These are phyloP conservation scores for Ophiostoma pallidulum DNA, from an alignment of 2,329 filamentous ascomycete species.

Conservation along the genomic window DNA sequence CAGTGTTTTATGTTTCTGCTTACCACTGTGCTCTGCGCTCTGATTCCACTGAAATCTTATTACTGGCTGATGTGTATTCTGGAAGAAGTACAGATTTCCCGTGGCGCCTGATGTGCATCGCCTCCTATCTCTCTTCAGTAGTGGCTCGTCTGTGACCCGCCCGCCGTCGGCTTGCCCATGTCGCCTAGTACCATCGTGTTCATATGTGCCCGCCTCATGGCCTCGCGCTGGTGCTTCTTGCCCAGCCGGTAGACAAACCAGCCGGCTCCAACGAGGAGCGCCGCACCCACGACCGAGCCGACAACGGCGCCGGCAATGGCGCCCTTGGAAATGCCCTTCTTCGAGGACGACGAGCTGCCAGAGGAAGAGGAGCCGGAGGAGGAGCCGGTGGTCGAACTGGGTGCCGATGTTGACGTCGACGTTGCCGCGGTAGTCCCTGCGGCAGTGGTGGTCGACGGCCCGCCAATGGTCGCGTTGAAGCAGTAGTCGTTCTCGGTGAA, in stretches of 20 bases:
- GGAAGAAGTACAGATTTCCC: too few relatives aligned
- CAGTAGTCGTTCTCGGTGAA: constrained; percentile 25
- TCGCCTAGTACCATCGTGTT: constrained; percentile 10
- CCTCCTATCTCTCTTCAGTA: not conserved
- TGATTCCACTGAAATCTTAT: too few relatives aligned
- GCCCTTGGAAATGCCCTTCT: constrained; percentile 22
- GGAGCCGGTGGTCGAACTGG: not conserved
- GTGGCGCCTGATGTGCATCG: too few relatives aligned
- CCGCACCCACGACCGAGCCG: constrained; percentile 24
- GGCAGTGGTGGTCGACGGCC: constrained; percentile 9
- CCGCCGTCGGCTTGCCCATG: not conserved
- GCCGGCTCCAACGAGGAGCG: not conserved
- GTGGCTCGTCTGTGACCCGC: constrained; percentile 1
- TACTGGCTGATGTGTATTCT: too few relatives aligned
- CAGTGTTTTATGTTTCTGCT: too few relatives aligned
- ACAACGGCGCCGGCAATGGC: constrained; percentile 29
- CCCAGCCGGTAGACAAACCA: constrained; percentile 11
- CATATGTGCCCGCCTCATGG: constrained; percentile 11
- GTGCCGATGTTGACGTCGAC: not conserved
- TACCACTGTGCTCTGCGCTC: too few relatives aligned
- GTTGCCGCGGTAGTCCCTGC: constrained; percentile 5
- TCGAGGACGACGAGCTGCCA: too few relatives aligned
- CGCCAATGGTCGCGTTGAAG: constrained; percentile 26
- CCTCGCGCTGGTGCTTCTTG: constrained; percentile 6
- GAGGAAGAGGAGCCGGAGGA: not conserved